These are phyloP conservation scores for Guyanaporus albipodus DNA, from an alignment of 768 basidiomycete genomes.

Conservation along the genomic window DNA sequence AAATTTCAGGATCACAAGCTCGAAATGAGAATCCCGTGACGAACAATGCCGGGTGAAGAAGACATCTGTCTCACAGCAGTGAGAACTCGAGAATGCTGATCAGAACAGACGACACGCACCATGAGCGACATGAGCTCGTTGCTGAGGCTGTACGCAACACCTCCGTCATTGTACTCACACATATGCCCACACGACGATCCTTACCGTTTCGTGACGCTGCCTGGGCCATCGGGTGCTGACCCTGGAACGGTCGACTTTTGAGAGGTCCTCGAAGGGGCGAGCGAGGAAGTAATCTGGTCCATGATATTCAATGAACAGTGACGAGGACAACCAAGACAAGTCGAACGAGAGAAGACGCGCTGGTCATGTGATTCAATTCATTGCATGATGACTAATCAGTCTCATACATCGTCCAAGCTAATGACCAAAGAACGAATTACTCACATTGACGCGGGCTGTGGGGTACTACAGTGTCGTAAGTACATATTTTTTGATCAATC, in stretches of 20 bases:
- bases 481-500: no score
- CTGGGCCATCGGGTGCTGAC: conserved; percentile 53
- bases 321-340: conserved; percentile 5
- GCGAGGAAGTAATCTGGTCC: conserved; percentile 68
- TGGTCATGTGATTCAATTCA: conserved; percentile 22
- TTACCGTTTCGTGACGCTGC: conserved; percentile 83
- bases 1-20: neutral
- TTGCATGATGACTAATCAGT: neutral
- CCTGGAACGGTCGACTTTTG: conserved; percentile 56
- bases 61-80: conserved; percentile 60
- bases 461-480: no score
- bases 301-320: no score
- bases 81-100: neutral
- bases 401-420: no score
- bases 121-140: conserved; percentile 87
- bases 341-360: conserved; percentile 22
- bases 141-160: conserved; percentile 47
- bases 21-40: conserved; percentile 23
- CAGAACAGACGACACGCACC: conserved; percentile 45
- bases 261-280: conserved; percentile 53
- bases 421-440: no score
- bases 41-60: conserved; percentile 80
- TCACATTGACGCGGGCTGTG: no score
- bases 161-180: conserved; percentile 1
- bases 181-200: neutral